Conservation (phyloP, 2,329 filamentous ascomycete species). For the Aureobasidium pullulans region DNA sequence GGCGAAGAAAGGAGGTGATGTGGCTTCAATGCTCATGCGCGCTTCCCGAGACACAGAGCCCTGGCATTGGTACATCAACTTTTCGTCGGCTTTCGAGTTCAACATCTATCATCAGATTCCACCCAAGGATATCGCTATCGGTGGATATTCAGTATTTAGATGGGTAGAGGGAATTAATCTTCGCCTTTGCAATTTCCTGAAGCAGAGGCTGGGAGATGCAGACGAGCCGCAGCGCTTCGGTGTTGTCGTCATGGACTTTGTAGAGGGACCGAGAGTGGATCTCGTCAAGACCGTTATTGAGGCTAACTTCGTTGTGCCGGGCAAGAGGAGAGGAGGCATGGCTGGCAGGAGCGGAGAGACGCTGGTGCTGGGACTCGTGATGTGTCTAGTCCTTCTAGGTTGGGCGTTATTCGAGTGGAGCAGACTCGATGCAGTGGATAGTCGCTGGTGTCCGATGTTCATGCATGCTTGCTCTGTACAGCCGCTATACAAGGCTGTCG, state of each 20-base stretch:
- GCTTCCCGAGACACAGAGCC: slow-evolving; percentile 24
- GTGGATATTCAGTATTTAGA: slow-evolving; percentile 34
- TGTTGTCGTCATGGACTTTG: slow-evolving; percentile 32
- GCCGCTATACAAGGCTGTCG: background rate
- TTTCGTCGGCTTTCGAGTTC: slow-evolving; percentile 39
- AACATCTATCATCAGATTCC: slow-evolving; percentile 29
- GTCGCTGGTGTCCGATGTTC: background rate
- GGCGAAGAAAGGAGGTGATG: slow-evolving; percentile 32
- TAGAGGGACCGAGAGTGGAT: slow-evolving; percentile 32
- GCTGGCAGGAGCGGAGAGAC: background rate
- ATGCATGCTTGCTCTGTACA: background rate
- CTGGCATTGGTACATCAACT: slow-evolving; percentile 37
- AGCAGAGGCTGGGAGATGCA: slow-evolving; percentile 19
- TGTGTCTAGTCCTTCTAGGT: background rate
- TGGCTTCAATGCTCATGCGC: slow-evolving; percentile 31
- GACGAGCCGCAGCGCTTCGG: slow-evolving; percentile 22
- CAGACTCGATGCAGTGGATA: background rate
- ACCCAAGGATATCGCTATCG: slow-evolving; percentile 35
- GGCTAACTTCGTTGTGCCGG: background rate
- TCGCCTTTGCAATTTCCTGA: slow-evolving; percentile 28
- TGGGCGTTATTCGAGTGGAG: background rate
- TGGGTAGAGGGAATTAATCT: slow-evolving; percentile 41
- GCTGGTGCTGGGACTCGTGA: background rate
- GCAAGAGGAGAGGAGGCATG: background rate
- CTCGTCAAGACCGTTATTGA: slow-evolving; percentile 27